A percentile compares a stretch with the other conserved stretches of the same genome.
These are phyloP conservation scores for Asterophora lycoperdoides DNA, from an alignment of 768 basidiomycete species.

Conservation along the genomic window DNA sequence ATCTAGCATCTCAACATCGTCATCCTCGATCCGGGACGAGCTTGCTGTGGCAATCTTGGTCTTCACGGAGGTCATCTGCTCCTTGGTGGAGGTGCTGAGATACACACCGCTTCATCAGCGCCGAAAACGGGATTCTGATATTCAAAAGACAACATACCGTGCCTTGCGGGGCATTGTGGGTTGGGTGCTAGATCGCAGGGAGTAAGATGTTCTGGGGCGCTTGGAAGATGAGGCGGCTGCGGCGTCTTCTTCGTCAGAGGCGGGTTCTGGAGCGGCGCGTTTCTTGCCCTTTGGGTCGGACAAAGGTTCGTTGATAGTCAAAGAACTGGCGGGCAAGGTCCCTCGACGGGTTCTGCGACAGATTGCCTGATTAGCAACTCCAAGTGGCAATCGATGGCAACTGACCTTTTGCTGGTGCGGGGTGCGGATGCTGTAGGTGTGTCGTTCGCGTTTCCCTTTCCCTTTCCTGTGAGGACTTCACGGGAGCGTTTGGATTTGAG, in stretches of 20 bases:
- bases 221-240: conserved; percentile 50
- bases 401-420: conserved; percentile 62
- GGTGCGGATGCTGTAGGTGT: conserved; percentile 43
- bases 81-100: conserved; percentile 44
- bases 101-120: conserved; percentile 8
- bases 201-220: conserved; percentile 62
- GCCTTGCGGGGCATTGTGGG: conserved; percentile 73
- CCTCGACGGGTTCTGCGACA: conserved; percentile 56
- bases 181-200: conserved; percentile 57
- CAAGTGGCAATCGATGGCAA: conserved; percentile 23
- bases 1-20: conserved; percentile 77
- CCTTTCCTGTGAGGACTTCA: conserved; percentile 49
- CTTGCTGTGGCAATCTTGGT: conserved; percentile 56
- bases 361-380: conserved; percentile 22
- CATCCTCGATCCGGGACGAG: conserved; percentile 62
- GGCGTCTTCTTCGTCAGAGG: conserved; percentile 61
- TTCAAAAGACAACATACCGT: conserved; percentile 38
- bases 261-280: conserved; percentile 71
- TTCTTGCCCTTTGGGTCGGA: conserved; percentile 90
- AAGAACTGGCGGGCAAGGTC: conserved; percentile 37
- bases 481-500: conserved; percentile 49
- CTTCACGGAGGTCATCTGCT: conserved; percentile 59
- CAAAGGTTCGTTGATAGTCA: conserved; percentile 72
- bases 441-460: conserved; percentile 66
- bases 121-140: conserved; percentile 5